Base-by-base conservation (phyloP, 768 basidiomycete genomes). In the Leccinum variicolor region DNA sequence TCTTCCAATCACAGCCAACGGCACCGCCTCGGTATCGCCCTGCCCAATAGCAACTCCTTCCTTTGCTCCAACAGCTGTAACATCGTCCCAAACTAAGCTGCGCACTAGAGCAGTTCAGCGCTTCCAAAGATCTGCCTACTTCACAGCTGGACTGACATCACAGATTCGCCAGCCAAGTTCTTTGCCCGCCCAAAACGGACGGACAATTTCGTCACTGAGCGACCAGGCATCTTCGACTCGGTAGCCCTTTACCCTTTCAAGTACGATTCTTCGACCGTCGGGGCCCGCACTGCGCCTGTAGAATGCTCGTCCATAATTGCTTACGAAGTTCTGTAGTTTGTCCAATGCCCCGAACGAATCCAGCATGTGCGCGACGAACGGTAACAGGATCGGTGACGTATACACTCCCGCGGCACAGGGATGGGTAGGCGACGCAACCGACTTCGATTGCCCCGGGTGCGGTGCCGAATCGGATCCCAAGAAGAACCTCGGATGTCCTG, bases 381-480 rank as follows among this genome's bases (percentile, higher is more conserved):
- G 94, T 15, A 99, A 80, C 19, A 99, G 79, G 63, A 96, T 87
- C 5, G 94, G 90, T 4, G 91, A 92, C 1, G 97, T 98, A 73
- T 98, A 98, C 53, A 98, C 85, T 1, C 97, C 97, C 10, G 97
- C 97, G 1, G 97, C 95, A 73, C 97, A 99, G 17, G 85, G 77
- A 31, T 84, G 80, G 19, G 74, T 74, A 7, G 90, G 87, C 5
- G 85, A 82, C 59, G 90, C 83, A 17, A 82, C 85, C 4, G 89
- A 81, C 73, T 94, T 89, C 53, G 80, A 76, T 28, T 77, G 69
- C 29, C 81, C 79, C 5, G 90, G 86, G 73, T 99, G 97, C 41
- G 97, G 97, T 1, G 97, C 97, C 28, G 91, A 94, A 74, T 99
- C 97, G 17, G 92, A 95, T 19, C 97, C 97, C 55, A 99, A 79